Conservation (phyloP, 2,329 filamentous ascomycete genomes). For the Xylaria sp. region DNA sequence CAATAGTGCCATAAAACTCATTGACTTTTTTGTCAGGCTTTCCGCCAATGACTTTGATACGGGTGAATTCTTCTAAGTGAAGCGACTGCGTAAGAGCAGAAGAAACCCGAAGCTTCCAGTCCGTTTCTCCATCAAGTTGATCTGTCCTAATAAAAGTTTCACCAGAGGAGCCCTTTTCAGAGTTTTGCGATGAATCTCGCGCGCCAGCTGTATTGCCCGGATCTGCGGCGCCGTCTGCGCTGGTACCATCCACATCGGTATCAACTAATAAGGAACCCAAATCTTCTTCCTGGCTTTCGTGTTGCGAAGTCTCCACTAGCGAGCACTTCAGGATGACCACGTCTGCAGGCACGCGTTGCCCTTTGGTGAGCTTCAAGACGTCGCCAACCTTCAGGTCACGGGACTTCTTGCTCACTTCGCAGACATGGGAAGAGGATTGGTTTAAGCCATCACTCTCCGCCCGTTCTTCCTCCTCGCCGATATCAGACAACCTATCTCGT, state of each 20-base stretch:
- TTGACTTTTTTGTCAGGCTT: constrained; percentile 93
- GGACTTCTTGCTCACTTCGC: constrained; percentile 73
- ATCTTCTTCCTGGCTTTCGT: constrained; percentile 29
- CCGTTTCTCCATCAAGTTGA: constrained; percentile 94
- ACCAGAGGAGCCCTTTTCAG: constrained; percentile 50
- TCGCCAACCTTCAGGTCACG: constrained; percentile 90
- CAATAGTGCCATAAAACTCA: constrained; percentile 85
- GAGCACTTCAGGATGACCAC: constrained; percentile 86
- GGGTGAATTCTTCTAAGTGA: constrained; percentile 63
- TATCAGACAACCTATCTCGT: constrained; percentile 53
- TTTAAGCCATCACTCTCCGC: constrained; percentile 39
- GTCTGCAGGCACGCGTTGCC: constrained; percentile 89
- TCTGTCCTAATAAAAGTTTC: constrained; percentile 98
- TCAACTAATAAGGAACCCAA: constrained; percentile 41
- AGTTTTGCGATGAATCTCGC: constrained; percentile 27
- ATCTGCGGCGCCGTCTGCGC: constrained; percentile 28
- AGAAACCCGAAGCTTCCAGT: constrained; percentile 92
- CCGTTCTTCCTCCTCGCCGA: constrained; percentile 62
- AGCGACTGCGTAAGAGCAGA: constrained; percentile 82
- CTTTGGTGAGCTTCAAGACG: constrained; percentile 86
- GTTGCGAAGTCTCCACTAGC: constrained; percentile 46
- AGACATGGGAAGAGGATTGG: constrained; percentile 46
- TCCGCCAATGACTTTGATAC: constrained; percentile 69
- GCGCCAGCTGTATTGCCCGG: constrained; percentile 35
- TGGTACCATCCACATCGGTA: constrained; percentile 25